Conservation (phyloP, 305 asterid species). For the Caryopteris hybrid region DNA sequence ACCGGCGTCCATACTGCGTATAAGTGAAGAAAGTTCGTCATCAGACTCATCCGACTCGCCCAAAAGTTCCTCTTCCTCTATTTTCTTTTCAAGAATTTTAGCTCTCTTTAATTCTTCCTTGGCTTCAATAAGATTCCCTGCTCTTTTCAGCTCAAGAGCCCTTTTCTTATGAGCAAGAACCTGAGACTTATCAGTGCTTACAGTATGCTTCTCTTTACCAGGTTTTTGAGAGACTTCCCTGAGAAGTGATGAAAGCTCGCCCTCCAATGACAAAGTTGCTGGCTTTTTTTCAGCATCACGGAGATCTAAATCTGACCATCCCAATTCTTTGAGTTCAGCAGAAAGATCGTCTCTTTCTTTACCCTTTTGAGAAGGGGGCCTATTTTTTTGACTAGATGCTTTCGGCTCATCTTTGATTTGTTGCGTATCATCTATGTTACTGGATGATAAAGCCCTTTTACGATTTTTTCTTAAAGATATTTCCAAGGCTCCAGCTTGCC, state of each 20-base stretch:
- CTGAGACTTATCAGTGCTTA: conserved; percentile 57
- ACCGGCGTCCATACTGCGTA: conserved; percentile 58
- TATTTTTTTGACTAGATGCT: conserved; percentile 33
- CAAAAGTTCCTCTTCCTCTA: conserved; percentile 91
- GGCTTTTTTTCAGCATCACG: conserved; percentile 57
- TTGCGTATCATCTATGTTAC: conserved; percentile 37
- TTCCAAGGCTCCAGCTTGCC: conserved; percentile 91
- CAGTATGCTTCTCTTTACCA: conserved; percentile 37
- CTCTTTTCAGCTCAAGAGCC: conserved; percentile 89
- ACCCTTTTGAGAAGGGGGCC: conserved; percentile 35
- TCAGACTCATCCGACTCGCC: conserved; percentile 88
- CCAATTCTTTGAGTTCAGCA: conserved; percentile 82
- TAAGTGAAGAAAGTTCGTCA: conserved; percentile 72
- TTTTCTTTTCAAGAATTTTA: conserved; percentile 81
- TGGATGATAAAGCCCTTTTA: conserved; percentile 54
- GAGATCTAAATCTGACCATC: conserved; percentile 94
- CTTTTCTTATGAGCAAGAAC: conserved; percentile 77
- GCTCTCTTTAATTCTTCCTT: conserved; percentile 95
- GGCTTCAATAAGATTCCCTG: conserved; percentile 84
- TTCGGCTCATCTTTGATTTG: conserved; percentile 36
- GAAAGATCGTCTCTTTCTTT: conserved; percentile 72
- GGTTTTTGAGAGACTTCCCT: conserved; percentile 62
- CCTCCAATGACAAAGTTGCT: conserved; percentile 55
- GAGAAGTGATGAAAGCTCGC: conserved; percentile 80
- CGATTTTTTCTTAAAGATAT: conserved; percentile 69